Evolutionary conservation across 805 yeast species (phyloP), one percentile per base, ranked within the genome.

Genomic region (Teunomyces cretensis): DNA sequence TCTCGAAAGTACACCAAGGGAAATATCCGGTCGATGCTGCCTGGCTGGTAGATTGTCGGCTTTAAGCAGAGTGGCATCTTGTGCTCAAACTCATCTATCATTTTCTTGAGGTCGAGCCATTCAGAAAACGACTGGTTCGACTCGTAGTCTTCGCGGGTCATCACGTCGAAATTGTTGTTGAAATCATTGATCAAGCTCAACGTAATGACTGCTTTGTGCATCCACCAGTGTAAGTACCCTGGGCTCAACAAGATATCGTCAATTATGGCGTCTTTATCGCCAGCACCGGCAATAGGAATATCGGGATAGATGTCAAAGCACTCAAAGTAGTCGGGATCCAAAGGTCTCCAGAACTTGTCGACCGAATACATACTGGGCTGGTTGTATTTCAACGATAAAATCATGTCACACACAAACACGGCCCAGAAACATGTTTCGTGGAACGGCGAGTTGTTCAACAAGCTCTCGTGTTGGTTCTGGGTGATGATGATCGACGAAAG

Each of bases 371-470:
- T 64, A 31, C 53, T 56, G 11, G 74, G 68, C 13, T 50, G 43
- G 38, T 53, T 57, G 43, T 59, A 61, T 43, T 68, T 68, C 30
- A 67, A 47, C 2, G 73, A 66, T 32, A 66, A 49, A 4, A 68
- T 60, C 44, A 66, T 57, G 48, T 70, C 75, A 43, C 71, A 64
- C 3, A 60, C 48, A 44, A 61, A 60, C 47, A 65, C 59, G 2
- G 66, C 65, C 73, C 74, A 68, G 45, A 67, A 66, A 40, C 73
- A 65, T 27, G 65, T 53, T 32, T 58, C 59, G 40, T 61, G 58
- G 41, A 70, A 67, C 5, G 63, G 65, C 1, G 68, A 62, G 28
- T 46, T 47, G 24, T 54, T 57, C 38, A 69, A 53, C 9, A 60
- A 46, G 30, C 65, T 56, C 3, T 52, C 50, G 17, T 30, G 22